Conservation (phyloP, 768 basidiomycete species). For the Auricularia auricula-judae region DNA sequence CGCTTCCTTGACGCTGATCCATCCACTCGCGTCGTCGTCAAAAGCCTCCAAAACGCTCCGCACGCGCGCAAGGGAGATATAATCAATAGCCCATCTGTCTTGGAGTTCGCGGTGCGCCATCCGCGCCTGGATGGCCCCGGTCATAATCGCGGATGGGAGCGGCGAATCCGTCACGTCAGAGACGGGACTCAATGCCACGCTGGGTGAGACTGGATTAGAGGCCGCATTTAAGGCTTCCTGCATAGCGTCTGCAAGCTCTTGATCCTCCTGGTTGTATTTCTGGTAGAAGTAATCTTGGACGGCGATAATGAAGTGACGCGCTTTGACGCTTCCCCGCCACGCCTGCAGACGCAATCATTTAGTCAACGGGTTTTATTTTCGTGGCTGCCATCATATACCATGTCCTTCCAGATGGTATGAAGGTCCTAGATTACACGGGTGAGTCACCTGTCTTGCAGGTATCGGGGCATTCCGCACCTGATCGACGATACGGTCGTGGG, state of each 20-base stretch:
- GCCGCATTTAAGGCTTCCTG: background rate
- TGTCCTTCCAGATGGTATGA: conserved; percentile 39
- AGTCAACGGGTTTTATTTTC: too few relatives aligned
- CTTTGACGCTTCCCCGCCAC: conserved; percentile 44
- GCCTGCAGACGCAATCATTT: conserved; percentile 17
- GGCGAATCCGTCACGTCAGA: background rate
- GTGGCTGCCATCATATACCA: conserved; percentile 21
- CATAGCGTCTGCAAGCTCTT: background rate
- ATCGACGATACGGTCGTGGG: conserved; percentile 35
- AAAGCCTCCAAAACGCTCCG: conserved; percentile 28
- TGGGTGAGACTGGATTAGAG: background rate
- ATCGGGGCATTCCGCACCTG: conserved; percentile 14
- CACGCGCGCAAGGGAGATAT: conserved; percentile 21
- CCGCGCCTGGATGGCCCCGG: background rate
- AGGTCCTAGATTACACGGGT: conserved; percentile 26
- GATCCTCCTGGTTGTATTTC: conserved; percentile 5
- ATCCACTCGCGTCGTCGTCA: conserved; percentile 31
- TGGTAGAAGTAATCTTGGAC: conserved; percentile 26
- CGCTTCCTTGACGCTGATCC: conserved; percentile 23
- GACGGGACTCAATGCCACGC: background rate
- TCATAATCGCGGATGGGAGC: background rate
- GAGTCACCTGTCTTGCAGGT: too few relatives aligned
- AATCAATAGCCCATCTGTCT: conserved; percentile 27
- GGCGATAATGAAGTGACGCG: conserved; percentile 36
- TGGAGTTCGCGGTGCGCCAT: background rate